A percentile compares a stretch with the other conserved stretches of the same genome.
These are phyloP conservation scores for Solanum infundibuliforme DNA, from an alignment of 257 asterid genomes.

Conservation along the genomic window DNA sequence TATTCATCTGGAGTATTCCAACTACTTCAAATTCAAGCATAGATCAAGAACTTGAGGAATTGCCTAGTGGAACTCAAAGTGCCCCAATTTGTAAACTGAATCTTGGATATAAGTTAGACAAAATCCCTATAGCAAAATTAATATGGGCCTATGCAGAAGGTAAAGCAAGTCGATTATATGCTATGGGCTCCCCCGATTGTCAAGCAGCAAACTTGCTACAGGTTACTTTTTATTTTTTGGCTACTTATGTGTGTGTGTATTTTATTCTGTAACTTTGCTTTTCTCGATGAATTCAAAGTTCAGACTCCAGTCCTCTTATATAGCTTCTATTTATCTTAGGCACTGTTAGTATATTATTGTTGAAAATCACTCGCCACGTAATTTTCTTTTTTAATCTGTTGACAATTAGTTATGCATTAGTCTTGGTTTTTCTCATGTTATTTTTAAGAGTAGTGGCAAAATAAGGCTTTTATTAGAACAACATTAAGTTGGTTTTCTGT, in stretches of 20 bases:
- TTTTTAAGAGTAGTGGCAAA: neutral
- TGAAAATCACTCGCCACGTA: neutral
- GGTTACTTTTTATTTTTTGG: slow-evolving; percentile 23
- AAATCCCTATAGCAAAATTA: slow-evolving; percentile 58
- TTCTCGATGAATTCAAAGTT: neutral
- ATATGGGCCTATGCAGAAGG: slow-evolving; percentile 68
- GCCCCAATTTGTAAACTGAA: slow-evolving; percentile 61
- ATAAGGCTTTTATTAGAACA: neutral
- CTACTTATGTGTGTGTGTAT: neutral
- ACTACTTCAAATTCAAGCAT: slow-evolving; percentile 23
- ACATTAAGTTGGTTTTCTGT: neutral
- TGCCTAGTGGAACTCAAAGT: slow-evolving; percentile 23
- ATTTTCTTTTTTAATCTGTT: neutral
- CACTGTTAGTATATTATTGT: neutral
- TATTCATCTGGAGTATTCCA: slow-evolving; percentile 66
- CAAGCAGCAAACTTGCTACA: slow-evolving; percentile 53
- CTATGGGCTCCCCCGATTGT: slow-evolving; percentile 51
- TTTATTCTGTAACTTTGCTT: neutral
- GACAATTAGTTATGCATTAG: neutral
- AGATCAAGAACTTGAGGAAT: slow-evolving; percentile 28
- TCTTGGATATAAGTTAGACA: slow-evolving; percentile 82
- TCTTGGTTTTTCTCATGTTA: neutral
- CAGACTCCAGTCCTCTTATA: neutral
- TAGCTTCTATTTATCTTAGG: neutral
- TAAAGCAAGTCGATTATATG: slow-evolving; percentile 77